Evolutionary conservation across 805 yeast genomes (phyloP).

Genomic region (Candida pseudoglaebosa): DNA sequence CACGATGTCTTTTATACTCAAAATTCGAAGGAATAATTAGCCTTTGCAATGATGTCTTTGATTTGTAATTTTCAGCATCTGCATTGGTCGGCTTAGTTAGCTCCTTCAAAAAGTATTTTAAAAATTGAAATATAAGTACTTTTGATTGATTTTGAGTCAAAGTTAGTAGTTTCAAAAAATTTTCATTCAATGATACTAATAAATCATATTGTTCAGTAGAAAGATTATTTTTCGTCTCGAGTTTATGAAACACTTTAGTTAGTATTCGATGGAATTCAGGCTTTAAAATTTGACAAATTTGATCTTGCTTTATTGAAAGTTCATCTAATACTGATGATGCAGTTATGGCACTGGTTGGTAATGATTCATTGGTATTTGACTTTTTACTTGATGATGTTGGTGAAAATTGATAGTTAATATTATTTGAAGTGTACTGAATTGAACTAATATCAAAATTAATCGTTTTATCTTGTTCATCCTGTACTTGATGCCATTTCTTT

Average conservation of each 20-base stretch:
- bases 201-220: conserved; percentile 33
- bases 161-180: conserved; percentile 23
- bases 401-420: neutral
- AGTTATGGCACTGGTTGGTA: conserved; percentile 11
- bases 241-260: conserved; percentile 38
- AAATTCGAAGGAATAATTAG: conserved; percentile 33
- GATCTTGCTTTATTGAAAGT: conserved; percentile 11
- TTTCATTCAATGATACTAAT: conserved; percentile 35
- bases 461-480: conserved; percentile 9
- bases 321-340: conserved; percentile 2
- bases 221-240: conserved; percentile 28
- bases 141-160: conserved; percentile 15
- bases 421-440: conserved; percentile 15
- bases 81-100: conserved; percentile 17
- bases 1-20: conserved; percentile 4
- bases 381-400: conserved; percentile 11
- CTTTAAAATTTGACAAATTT: conserved; percentile 11
- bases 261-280: conserved; percentile 33
- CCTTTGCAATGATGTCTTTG: conserved; percentile 22
- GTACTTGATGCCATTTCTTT: conserved; percentile 22
- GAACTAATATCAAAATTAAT: conserved; percentile 37
- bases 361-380: conserved; percentile 17
- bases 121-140: conserved; percentile 33
- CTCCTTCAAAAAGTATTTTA: conserved; percentile 38
- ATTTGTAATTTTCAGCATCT: conserved; percentile 4